Evolutionary conservation across 2,329 filamentous ascomycete species (phyloP), one percentile per base, ranked within the genome.

Genomic region (Alternaria conjuncta): DNA sequence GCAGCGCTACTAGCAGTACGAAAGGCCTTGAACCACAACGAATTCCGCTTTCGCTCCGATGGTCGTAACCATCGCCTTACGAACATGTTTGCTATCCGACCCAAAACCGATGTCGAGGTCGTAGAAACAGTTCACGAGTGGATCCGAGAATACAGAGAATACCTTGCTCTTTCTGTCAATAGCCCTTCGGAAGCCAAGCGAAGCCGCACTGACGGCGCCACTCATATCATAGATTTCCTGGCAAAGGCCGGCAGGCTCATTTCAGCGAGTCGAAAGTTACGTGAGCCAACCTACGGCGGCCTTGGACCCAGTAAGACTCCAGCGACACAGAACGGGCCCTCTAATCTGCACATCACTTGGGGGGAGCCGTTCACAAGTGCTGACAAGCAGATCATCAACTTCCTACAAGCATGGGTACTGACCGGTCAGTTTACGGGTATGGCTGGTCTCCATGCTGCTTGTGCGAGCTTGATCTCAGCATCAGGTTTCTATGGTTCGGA

Each of bases 1-100:
- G 84, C 83, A 26, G 84, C 86, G 9, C 79, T 93, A 6, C 92
- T 93, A 71, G 91, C 92, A 5, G 88, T 94, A 7, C 90, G 93
- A 68, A 87, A 87, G 60, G 86, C 89, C 9, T 75, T 95, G 8
- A 77, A 85, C 23, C 82, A 85, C 44, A 85, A 89, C 63, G 88
- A 89, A 9, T 83, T 88, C 57, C 87, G 84, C 26, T 92, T 94
- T 73, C 83, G 84, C 66, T 86, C 75, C n/a, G 83, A 86, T 65
- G 68, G 64, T 77, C 84, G 78, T 71, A 85, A 66, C 76, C 85
- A 79, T 78, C 85, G 78, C 75, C 75, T 83, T 73, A 88, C 80
- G 72, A 85, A 79, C 77, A 86, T 91, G 28, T 92, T 90, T 70
- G 86, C 89, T 65, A 84, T 94, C 61, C 83, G 85, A 21, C 84